Evolutionary conservation across 139 green algal genomes (phyloP), one percentile per base, ranked within the genome.

Genomic region (Micractinium conductrix): DNA sequence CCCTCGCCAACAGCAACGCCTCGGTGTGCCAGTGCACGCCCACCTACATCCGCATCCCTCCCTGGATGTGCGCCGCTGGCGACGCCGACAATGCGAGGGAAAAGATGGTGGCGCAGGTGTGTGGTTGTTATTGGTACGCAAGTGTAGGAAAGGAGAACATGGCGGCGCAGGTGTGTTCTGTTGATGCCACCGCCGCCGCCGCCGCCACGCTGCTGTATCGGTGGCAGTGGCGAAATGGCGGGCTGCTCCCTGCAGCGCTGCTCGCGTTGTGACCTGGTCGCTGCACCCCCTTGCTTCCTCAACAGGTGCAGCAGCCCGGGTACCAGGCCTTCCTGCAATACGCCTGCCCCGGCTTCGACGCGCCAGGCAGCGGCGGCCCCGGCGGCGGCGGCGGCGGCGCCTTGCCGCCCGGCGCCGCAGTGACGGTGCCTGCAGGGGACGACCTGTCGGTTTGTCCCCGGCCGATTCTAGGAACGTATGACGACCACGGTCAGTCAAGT

Each of bases 401-500:
- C n/a, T n/a, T n/a, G n/a, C n/a, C n/a, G n/a, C n/a, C n/a, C n/a
- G n/a, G 55, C 28, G 58, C 38, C 55, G 28, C 26, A 2, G 28
- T 72, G 65, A 44, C 28, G 79, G 79, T 91, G 17, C 91, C 90
- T 0, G 33, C 71, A 2, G 93, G 93, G 0, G 88, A 85, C 0
- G 87, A 94, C 79, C 86, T 89, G 6, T 3, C 24, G 1, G 69
- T 81, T 4, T 96, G 93, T 80, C 88, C 84, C 0, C 72, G 90
- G 6, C 89, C 92, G 3, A 90, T 96, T 5, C 73, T 96, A 37
- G 93, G 93, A 0, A 86, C 83, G 4, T 95, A 92, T 62, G 93
- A 93, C 73, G 93, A 95, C 80, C 93, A 95, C 65, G 93, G 95
- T 79, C 92, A 40, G n/a, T n/a, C n/a, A n/a, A n/a, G n/a, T n/a